Evolutionary conservation across 148 eudicot species (phyloP).

Genomic region (Rhododendron mucronatum): DNA sequence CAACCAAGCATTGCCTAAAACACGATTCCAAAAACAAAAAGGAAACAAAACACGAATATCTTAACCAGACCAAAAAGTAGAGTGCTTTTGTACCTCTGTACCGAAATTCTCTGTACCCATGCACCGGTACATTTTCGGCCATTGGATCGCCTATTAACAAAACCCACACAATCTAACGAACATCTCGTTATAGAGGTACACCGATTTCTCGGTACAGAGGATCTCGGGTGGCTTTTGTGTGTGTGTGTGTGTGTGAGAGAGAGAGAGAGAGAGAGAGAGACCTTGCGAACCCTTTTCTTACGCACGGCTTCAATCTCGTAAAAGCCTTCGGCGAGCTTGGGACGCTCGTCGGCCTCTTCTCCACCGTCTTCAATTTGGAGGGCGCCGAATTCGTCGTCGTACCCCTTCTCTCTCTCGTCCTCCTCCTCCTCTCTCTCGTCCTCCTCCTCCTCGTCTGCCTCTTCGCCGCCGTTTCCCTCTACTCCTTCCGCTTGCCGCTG

Average conservation of each 20-base stretch:
- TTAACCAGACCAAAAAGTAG: too few species aligned
- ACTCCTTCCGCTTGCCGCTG: neutral
- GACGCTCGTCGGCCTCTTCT: conserved; percentile 14
- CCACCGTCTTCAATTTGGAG: conserved; percentile 18
- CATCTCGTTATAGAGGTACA: neutral
- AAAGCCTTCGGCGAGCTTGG: conserved; percentile 79
- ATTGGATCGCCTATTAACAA: neutral
- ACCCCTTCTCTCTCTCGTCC: conserved; percentile 15
- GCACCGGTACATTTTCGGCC: neutral
- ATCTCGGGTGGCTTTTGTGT: neutral
- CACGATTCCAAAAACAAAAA: neutral
- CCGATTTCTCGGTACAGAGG: too few species aligned
- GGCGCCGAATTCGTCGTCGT: conserved; percentile 7
- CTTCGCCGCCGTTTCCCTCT: neutral
- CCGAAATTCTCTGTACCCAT: neutral
- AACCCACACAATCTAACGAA: neutral
- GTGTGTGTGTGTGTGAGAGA: neutral
- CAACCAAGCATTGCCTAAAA: neutral
- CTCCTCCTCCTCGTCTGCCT: conserved; percentile 10
- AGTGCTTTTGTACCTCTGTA: too few species aligned
- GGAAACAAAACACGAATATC: neutral
- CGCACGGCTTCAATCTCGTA: conserved; percentile 81
- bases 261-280: conserved; percentile 12
- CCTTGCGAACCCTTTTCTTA: conserved; percentile 78
- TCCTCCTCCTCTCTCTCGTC: conserved; percentile 12